A percentile compares a stretch with the other conserved stretches of the same genome.
Conservation (phyloP, 352 stramenopile genomes). For the Globisporangium takayamanum region DNA sequence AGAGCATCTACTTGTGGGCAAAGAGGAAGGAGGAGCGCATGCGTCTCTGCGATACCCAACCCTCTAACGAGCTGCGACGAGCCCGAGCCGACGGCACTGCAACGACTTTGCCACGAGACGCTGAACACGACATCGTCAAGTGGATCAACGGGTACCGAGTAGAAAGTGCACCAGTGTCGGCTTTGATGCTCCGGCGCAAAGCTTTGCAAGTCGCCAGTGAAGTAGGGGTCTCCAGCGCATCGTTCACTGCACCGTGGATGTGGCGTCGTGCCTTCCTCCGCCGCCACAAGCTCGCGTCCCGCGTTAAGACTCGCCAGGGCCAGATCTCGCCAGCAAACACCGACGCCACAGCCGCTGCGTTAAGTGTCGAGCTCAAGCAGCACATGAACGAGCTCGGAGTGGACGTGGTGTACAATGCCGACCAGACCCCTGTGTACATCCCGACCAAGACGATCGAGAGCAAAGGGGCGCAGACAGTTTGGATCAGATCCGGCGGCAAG, state of each 20-base stretch:
- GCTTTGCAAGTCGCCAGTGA: not conserved
- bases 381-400: conserved; percentile 4
- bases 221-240: not conserved
- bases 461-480: conserved; percentile 17
- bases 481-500: conserved; percentile 14
- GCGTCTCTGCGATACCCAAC: too few relatives aligned
- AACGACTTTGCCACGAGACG: not conserved
- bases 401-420: conserved; percentile 12
- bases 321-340: conserved; percentile 1
- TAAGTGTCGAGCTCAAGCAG: not conserved
- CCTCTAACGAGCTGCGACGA: too few relatives aligned
- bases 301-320: not conserved
- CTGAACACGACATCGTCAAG: not conserved
- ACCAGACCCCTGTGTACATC: conserved; percentile 14
- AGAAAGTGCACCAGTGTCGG: not conserved
- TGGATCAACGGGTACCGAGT: not conserved
- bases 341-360: not conserved
- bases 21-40: too few relatives aligned
- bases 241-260: not conserved
- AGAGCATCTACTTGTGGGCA: too few relatives aligned
- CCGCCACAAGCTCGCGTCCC: conserved; percentile 3
- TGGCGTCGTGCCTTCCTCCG: conserved; percentile 6
- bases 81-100: too few relatives aligned
- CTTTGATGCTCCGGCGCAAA: not conserved
- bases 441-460: conserved; percentile 12